These are phyloP conservation scores for Aspergillus campestris DNA, from an alignment of 495 filamentous ascomycete species.

Conservation along the genomic window DNA sequence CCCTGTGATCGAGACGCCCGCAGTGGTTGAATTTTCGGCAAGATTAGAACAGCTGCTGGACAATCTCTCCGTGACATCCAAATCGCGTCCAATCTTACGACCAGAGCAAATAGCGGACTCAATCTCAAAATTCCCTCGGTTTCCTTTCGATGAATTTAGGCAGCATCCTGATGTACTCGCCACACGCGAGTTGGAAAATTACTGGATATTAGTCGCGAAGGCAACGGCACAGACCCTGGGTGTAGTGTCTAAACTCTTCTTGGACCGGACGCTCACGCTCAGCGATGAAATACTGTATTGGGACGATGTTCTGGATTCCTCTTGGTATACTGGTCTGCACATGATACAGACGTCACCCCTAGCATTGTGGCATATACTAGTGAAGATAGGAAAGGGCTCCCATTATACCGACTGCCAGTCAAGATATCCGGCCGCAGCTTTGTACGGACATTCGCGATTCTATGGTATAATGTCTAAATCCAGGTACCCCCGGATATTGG, in stretches of 20 bases:
- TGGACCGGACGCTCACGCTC: conserved; percentile 73
- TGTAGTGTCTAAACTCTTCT: conserved; percentile 57
- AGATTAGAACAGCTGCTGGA: conserved; percentile 49
- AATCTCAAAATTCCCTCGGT: conserved; percentile 47
- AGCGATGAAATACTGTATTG: conserved; percentile 86
- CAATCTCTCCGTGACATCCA: conserved; percentile 56
- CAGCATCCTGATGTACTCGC: conserved; percentile 8
- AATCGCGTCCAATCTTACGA: conserved; percentile 44
- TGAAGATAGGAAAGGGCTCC: conserved; percentile 55
- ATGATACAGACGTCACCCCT: conserved; percentile 73
- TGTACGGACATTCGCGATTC: conserved; percentile 58
- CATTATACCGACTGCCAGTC: conserved; percentile 18
- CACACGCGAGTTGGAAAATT: conserved; percentile 60
- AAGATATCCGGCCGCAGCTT: conserved; percentile 2
- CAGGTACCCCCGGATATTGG: too few species aligned
- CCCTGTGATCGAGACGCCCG: neutral
- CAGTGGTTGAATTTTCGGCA: too few species aligned
- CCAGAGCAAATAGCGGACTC: conserved; percentile 46
- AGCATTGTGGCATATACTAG: conserved; percentile 45
- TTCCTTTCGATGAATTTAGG: conserved; percentile 15
- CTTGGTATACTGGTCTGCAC: conserved; percentile 64
- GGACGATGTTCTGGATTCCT: conserved; percentile 72
- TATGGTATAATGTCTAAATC: conserved; percentile 57
- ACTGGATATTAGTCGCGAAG: conserved; percentile 84
- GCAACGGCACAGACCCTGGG: conserved; percentile 81